Conservation (phyloP, 352 stramenopile species). For the Aphanomyces cochlioides region DNA sequence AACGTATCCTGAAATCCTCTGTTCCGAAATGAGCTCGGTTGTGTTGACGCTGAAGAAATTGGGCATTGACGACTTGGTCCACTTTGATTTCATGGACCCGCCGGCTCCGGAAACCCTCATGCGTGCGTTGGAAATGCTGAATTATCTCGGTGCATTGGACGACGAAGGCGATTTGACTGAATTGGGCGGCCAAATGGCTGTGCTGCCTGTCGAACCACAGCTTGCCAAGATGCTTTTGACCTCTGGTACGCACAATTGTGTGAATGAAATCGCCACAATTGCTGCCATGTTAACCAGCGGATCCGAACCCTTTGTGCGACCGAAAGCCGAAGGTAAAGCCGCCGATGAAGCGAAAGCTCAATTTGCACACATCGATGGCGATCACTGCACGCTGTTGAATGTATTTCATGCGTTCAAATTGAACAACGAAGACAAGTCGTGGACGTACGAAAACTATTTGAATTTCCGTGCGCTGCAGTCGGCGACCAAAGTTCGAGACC, state of each 20-base stretch:
- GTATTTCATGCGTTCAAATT: constrained; percentile 98
- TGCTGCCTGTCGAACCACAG: constrained; percentile 97
- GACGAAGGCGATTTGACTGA: constrained; percentile 96
- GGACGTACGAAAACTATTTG: constrained; percentile 98
- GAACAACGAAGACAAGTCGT: constrained; percentile 86
- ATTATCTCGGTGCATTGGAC: constrained; percentile 97
- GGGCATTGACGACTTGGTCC: constrained; percentile 98
- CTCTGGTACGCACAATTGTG: constrained; percentile 93
- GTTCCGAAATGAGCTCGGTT: constrained; percentile 93
- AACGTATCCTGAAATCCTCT: constrained; percentile 98
- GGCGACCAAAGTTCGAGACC: constrained; percentile 93
- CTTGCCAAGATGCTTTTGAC: constrained; percentile 97
- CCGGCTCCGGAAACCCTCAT: constrained; percentile 98
- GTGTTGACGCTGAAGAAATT: constrained; percentile 98
- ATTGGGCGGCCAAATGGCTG: constrained; percentile 89
- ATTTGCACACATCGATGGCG: constrained; percentile 94
- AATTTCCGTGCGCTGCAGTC: constrained; percentile 93
- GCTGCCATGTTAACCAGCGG: constrained; percentile 89
- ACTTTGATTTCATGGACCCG: constrained; percentile 99
- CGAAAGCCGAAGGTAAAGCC: constrained; percentile 94
- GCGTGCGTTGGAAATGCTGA: constrained; percentile 96
- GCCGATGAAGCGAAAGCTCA: constrained; percentile 96
- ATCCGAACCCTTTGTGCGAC: constrained; percentile 92
- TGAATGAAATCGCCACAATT: constrained; percentile 96
- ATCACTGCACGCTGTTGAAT: constrained; percentile 98